Evolutionary conservation across 2,329 filamentous ascomycete genomes (phyloP).

Genomic region (Xylariaceae sp.): DNA sequence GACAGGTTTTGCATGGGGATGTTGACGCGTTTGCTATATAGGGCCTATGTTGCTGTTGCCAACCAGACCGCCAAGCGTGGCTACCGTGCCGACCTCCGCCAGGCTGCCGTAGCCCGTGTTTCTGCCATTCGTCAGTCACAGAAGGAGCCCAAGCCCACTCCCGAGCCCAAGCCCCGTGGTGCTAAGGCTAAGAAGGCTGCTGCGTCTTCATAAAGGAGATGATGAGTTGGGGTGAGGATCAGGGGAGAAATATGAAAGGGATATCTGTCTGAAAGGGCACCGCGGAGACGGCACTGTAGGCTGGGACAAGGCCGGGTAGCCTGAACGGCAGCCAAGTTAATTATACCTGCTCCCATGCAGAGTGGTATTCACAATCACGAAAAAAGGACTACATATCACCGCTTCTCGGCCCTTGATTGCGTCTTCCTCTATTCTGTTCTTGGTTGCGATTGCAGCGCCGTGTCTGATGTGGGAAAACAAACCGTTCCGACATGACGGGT

Average conservation of each 20-base stretch:
- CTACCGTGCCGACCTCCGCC: slow-evolving; percentile 78
- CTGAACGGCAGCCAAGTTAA: slow-evolving; percentile 22
- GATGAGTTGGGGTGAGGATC: slow-evolving; percentile 4
- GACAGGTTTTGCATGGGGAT: not conserved
- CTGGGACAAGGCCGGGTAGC: slow-evolving; percentile 14
- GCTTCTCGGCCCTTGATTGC: not conserved
- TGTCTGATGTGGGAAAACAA: not conserved
- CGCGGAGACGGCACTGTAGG: slow-evolving; percentile 16
- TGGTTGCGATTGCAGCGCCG: not conserved
- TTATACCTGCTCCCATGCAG: slow-evolving; percentile 20
- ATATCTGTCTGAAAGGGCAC: slow-evolving; percentile 14
- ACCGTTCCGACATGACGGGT: not conserved
- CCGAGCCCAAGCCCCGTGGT: slow-evolving; percentile 72
- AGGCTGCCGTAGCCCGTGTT: slow-evolving; percentile 77
- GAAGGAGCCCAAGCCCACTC: slow-evolving; percentile 70
- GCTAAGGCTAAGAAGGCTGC: slow-evolving; percentile 72
- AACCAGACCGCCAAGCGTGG: slow-evolving; percentile 74
- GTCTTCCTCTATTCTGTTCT: not conserved
- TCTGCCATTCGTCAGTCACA: slow-evolving; percentile 79
- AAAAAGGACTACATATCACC: slow-evolving; percentile 16
- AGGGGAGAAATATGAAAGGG: slow-evolving; percentile 15
- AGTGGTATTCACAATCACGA: slow-evolving; percentile 26
- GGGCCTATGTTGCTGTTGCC: slow-evolving; percentile 87
- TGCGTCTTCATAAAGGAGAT: slow-evolving; percentile 40
- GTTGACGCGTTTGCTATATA: slow-evolving; percentile 34